Evolutionary conservation across 495 filamentous ascomycete genomes (phyloP), one percentile per base, ranked within the genome.

Genomic region (Neurospora hispaniola): DNA sequence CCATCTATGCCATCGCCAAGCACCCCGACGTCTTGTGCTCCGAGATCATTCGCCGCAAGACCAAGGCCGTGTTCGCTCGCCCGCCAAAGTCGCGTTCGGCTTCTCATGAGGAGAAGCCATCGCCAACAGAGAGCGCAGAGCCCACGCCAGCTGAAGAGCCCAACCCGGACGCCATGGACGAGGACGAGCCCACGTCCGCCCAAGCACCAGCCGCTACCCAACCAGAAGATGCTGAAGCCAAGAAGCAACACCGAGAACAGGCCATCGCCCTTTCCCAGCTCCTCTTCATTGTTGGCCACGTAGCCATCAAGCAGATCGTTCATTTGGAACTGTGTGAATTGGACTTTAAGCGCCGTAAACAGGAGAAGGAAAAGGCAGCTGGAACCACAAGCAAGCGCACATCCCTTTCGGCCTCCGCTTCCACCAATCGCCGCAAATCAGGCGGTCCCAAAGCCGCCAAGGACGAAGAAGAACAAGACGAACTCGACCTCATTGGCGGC

Each of bases 281-380:
- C 3, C 86, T 99, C 6, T 99, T 97, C 81, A 90, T 97, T 70
- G 95, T 99, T 70, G 96, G 95, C 6, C 95, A 99, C 78, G 93
- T 98, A 73, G 94, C 95, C 40, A 93, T 99, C 82, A 99, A 99
- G 80, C 96, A 99, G 77, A 99, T 98, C 73, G 96, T 99, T n/a
- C 96, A 99, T 80, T 86, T 99, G n/a, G 96, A 99, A 75, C 87
- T 98, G 3, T 94, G 93, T 81, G 96, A 99, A 78, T 88, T 94
- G 44, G 96, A 99, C 80, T 99, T 99, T 82, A 99, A 99, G 82
- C 89, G 94, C 38, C 87, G 94, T 71, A 99, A 98, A 82, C 93
- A 92, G 16, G 96, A 97, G 76, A 93, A 94, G 74, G 96, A 98
- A 80, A 97, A 95, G 82, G 91, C 85, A 66, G 81, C 84, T 4